These are phyloP conservation scores for Moringa oleifera DNA, from an alignment of 345 rosid genomes.

Conservation along the genomic window DNA sequence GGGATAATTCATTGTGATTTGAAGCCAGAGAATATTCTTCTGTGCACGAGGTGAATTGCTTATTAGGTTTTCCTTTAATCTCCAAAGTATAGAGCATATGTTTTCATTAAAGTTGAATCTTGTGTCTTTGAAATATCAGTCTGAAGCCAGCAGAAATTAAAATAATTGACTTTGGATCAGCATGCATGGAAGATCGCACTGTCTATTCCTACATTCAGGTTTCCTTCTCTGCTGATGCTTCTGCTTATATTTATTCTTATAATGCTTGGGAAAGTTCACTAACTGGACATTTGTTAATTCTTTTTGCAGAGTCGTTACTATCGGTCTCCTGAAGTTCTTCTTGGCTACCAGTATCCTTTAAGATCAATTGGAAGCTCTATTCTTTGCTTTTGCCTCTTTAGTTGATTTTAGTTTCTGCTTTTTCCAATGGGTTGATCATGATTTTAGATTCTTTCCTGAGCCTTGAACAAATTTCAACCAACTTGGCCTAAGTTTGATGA, in stretches of 20 bases:
- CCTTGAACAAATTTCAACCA: not conserved
- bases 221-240: constrained; percentile 14
- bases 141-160: constrained; percentile 93
- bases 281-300: constrained; percentile 20
- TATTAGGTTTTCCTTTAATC: constrained; percentile 2
- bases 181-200: constrained; percentile 97
- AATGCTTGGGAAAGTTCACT: constrained; percentile 10
- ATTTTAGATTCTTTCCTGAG: not conserved
- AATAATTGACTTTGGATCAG: constrained; percentile 99
- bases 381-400: constrained; percentile 2
- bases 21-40: constrained; percentile 97
- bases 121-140: constrained; percentile 41
- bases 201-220: constrained; percentile 99
- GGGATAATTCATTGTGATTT: constrained; percentile 96
- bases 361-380: constrained; percentile 7
- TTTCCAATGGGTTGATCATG: not conserved
- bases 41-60: constrained; percentile 72
- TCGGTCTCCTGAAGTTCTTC: constrained; percentile 97
- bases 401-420: not conserved
- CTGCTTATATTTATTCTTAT: constrained; percentile 13
- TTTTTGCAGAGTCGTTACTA: constrained; percentile 95
- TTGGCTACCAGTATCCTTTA: constrained; percentile 97
- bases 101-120: constrained; percentile 15
- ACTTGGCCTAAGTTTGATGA: not conserved
- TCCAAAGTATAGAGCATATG: not conserved